Percentiles rank a stretch among this genome's conserved stretches.
phyloP scores from a whole-genome alignment of 2,329 filamentous ascomycete genomes.

The Pseudogymnoascus verrucosus region DNA sequence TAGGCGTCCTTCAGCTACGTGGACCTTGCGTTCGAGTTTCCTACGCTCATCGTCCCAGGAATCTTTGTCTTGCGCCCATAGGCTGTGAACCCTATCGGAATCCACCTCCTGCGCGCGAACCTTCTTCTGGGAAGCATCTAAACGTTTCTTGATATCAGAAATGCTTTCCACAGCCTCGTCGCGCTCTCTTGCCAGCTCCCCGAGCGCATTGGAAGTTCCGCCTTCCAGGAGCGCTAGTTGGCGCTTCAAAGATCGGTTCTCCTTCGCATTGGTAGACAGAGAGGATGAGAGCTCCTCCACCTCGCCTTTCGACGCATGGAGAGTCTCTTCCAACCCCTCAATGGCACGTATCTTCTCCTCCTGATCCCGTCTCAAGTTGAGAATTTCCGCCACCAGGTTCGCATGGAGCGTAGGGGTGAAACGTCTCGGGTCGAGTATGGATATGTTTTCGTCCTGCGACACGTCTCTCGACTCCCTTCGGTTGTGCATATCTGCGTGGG shows the following conservation, averaged over 20 bases:
- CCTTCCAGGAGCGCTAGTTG: conserved; percentile 83
- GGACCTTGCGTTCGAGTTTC: conserved; percentile 73
- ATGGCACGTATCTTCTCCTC: conserved; percentile 85
- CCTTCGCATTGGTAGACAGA: conserved; percentile 58
- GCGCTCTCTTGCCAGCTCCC: conserved; percentile 75
- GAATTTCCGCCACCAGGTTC: conserved; percentile 87
- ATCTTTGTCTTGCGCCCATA: conserved; percentile 80
- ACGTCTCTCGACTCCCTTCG: conserved; percentile 49
- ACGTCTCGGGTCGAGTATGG: conserved; percentile 75
- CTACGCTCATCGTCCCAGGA: conserved; percentile 78
- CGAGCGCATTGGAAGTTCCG: conserved; percentile 76
- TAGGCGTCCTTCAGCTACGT: conserved; percentile 81
- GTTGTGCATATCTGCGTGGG: conserved; percentile 40
- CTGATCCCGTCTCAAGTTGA: conserved; percentile 77
- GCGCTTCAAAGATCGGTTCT: conserved; percentile 71
- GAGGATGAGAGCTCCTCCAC: conserved; percentile 61
- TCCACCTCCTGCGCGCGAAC: conserved; percentile 75
- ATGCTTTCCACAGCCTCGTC: conserved; percentile 72
- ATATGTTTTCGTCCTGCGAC: conserved; percentile 55
- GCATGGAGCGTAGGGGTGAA: conserved; percentile 95
- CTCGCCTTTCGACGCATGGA: conserved; percentile 66
- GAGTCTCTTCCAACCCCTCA: conserved; percentile 68
- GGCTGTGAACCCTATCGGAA: conserved; percentile 63
- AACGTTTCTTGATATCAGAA: conserved; percentile 63
- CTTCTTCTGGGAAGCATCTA: conserved; percentile 73